phyloP scores from a whole-genome alignment of 73 alveolate species.

The Paramecium octaurelia region DNA sequence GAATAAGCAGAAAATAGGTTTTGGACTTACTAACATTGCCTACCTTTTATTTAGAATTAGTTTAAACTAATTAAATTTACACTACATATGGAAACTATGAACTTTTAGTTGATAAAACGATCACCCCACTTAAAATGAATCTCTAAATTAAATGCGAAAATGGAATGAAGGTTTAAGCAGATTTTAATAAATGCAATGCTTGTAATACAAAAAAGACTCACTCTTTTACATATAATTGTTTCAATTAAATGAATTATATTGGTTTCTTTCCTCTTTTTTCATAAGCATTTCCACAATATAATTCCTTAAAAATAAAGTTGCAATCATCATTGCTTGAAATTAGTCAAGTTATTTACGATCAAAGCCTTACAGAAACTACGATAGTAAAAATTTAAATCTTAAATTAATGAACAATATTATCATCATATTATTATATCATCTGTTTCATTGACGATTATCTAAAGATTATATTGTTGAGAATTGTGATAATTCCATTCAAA shows the following conservation, averaged over 20 bases:
- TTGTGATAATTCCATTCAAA: too few species aligned
- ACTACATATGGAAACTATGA: neutral
- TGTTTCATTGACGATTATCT: too few species aligned
- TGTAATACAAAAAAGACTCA: neutral
- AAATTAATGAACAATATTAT: too few species aligned
- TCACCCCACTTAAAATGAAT: neutral
- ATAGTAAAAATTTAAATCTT: too few species aligned
- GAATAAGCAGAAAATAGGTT: neutral
- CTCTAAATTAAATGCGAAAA: neutral
- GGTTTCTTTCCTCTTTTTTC: neutral
- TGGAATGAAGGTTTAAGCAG: neutral
- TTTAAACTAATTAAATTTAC: too few species aligned
- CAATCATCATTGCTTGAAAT: neutral
- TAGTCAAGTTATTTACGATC: too few species aligned
- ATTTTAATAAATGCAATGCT: neutral
- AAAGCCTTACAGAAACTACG: too few species aligned
- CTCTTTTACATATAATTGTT: neutral
- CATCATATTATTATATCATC: too few species aligned
- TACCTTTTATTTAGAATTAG: neutral
- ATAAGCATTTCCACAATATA: neutral
- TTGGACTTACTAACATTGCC: neutral
- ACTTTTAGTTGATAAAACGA: neutral
- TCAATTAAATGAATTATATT: too few species aligned
- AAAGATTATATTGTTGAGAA: too few species aligned
- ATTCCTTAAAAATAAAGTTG: too few species aligned